Base-by-base conservation (phyloP, 1,139 yeast genomes). In the Pichia norvegensis region DNA sequence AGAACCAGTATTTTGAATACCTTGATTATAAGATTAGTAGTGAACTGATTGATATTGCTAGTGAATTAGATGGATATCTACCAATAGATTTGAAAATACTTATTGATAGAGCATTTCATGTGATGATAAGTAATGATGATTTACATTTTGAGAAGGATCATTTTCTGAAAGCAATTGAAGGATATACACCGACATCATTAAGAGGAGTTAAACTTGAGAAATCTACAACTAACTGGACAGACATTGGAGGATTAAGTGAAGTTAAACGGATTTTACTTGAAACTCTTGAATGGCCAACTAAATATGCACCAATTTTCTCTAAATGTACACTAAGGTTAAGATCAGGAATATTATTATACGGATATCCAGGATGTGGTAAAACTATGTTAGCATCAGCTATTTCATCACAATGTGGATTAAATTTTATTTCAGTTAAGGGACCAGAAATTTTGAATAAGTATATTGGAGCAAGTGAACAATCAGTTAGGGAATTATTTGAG, bases 331-430 rank as follows among this genome's bases (percentile, higher is more conserved):
- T 92, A 44, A 69, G 97, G 47, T 69, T 90, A 46, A 73, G 97
- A 58, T 87, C 97, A 0, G 98, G 98, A 46, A 77, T 92, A 33
- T 69, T 92, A 44, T 73, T 92, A 17, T 92, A 90, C 64, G 98
- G 98, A 0, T 92, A 86, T 59, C 98, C 98, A 1, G 98, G 98
- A 4, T 92, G 98, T 67, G 98, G 98, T 46, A 92, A 92, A 64
- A 92, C 98, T 0, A 70, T 90, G 51, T 66, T 92, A 36, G 97
- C 97, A 0, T 83, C 94, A 51, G 97, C 97, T 0, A 87, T 92
- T 42, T 95, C 97, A 0, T 84, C 90, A 0, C 95, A 90, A 60
- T 87, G 97, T 67, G 97, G 97, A 0, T 71, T 92, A 49, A 92
- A 92, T 58, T 92, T 92, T 62, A 92, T 92, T 33, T 82, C 95